phyloP scores from a whole-genome alignment of 2,329 filamentous ascomycete genomes.

The Ceratocystis destructans region DNA sequence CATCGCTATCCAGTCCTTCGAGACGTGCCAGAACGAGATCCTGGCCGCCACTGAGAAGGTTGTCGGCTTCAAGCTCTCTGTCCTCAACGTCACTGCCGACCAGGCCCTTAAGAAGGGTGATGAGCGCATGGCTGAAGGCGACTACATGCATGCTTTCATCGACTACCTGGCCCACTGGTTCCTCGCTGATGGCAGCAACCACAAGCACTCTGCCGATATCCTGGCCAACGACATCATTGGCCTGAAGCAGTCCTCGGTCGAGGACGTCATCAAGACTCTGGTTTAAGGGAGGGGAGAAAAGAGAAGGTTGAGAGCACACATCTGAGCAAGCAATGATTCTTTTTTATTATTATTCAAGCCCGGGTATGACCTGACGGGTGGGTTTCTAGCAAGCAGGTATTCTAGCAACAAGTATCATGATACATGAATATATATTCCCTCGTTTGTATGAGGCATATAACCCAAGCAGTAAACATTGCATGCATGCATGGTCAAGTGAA shows the following conservation, averaged over 20 bases:
- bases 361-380: not conserved
- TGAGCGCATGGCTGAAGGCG: constrained; percentile 23
- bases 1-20: constrained; percentile 34
- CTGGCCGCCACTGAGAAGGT: constrained; percentile 35
- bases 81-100: not conserved
- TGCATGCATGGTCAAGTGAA: too few species aligned
- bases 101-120: constrained; percentile 27
- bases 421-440: not conserved
- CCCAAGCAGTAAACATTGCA: too few species aligned
- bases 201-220: not conserved
- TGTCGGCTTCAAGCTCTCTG: constrained; percentile 25
- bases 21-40: constrained; percentile 34
- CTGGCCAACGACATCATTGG: constrained; percentile 12
- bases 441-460: too few species aligned
- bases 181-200: constrained; percentile 9
- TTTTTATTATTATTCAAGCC: not conserved
- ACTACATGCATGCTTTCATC: constrained; percentile 16
- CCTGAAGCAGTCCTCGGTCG: constrained; percentile 4
- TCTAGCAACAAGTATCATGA: not conserved
- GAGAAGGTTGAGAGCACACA: not conserved
- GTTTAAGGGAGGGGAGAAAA: not conserved
- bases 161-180: constrained; percentile 10
- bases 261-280: constrained; percentile 9
- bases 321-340: not conserved
- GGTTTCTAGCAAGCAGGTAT: constrained; percentile 6